Percentiles rank a stretch among this genome's conserved stretches.
These are phyloP conservation scores for Drechslera avenae DNA, from an alignment of 2,329 filamentous ascomycete species.

Conservation along the genomic window DNA sequence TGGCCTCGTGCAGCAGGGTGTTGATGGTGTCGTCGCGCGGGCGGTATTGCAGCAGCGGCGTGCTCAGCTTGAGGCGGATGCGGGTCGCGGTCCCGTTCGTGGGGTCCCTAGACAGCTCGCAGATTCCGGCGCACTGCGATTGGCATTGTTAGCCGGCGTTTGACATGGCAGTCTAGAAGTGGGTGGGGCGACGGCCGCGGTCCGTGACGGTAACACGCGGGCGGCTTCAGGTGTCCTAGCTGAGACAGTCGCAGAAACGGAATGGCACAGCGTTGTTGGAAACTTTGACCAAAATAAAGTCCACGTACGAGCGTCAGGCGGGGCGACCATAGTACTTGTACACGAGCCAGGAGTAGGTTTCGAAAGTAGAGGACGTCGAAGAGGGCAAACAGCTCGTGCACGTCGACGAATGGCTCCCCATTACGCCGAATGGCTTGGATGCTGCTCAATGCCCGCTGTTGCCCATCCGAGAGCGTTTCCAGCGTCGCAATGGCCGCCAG, in stretches of 20 bases:
- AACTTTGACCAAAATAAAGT: conserved; percentile 21
- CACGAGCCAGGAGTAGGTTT: conserved; percentile 45
- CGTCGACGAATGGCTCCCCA: conserved; percentile 49
- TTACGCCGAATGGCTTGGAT: conserved; percentile 48
- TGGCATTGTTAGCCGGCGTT: conserved; percentile 22
- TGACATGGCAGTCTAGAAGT: conserved; percentile 14
- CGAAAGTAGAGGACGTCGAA: conserved; percentile 54
- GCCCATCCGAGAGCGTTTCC: conserved; percentile 39
- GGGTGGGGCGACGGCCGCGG: conserved; percentile 15
- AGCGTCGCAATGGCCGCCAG: conserved; percentile 47
- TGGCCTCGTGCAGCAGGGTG: conserved; percentile 53
- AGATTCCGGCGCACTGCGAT: conserved; percentile 51
- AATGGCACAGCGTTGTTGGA: not conserved
- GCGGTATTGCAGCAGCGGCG: conserved; percentile 52
- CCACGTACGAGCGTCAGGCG: conserved; percentile 47
- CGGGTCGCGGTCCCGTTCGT: conserved; percentile 45
- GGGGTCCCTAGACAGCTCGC: conserved; percentile 50
- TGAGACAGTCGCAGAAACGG: conserved; percentile 19
- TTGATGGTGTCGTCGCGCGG: conserved; percentile 52
- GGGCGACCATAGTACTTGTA: conserved; percentile 53
- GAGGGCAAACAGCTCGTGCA: conserved; percentile 49
- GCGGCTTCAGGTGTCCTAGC: conserved; percentile 7
- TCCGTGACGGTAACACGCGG: conserved; percentile 2
- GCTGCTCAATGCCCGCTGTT: conserved; percentile 39
- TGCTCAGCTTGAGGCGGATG: conserved; percentile 52